Evolutionary conservation across 2,329 filamentous ascomycete species (phyloP), one percentile per base, ranked within the genome.

Genomic region (Penicillium sp.): DNA sequence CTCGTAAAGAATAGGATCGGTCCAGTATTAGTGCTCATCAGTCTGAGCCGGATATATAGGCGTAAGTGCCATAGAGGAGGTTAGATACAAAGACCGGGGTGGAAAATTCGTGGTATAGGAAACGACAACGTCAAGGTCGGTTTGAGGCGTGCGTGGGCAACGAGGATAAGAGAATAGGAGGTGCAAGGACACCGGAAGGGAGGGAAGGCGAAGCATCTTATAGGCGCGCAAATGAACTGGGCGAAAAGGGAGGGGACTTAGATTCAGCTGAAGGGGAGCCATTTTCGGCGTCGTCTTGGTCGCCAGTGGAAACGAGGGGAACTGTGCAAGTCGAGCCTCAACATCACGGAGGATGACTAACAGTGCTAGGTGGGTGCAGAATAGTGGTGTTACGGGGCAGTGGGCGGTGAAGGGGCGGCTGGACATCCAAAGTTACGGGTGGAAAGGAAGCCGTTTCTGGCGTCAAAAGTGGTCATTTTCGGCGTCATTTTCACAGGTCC

Each of bases 11-110:
- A n/a, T n/a, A n/a, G n/a, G n/a, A n/a, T n/a, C n/a, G n/a, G n/a
- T n/a, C n/a, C n/a, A n/a, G n/a, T 58, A 65, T 35, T 70, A 27
- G 44, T 67, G 55, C 54, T 70, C 39, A 61, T 64, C 41, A 21
- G 5, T 15, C 38, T 65, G n/a, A 50, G 57, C 60, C 2, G 45
- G 33, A 23, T 27, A 55, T 44, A 60, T 9, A 25, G 44, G 42
- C 5, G 39, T 4, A 58, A 48, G 25, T 21, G 57, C 49, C 43
- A 69, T 67, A 0, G n/a, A 41, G 38, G 45, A 49, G 25, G 23
- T 49, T 23, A 45, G 42, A 53, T 38, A 57, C 23, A 60, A 57
- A 58, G 51, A 41, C 42, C 42, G 57, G 21, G 51, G 44, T 57
- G 36, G 35, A 23, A 27, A 62, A 42, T 55, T 38, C 53, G 31